phyloP scores from a whole-genome alignment of 2,329 filamentous ascomycete genomes.

The Pseudocercospora musae region DNA sequence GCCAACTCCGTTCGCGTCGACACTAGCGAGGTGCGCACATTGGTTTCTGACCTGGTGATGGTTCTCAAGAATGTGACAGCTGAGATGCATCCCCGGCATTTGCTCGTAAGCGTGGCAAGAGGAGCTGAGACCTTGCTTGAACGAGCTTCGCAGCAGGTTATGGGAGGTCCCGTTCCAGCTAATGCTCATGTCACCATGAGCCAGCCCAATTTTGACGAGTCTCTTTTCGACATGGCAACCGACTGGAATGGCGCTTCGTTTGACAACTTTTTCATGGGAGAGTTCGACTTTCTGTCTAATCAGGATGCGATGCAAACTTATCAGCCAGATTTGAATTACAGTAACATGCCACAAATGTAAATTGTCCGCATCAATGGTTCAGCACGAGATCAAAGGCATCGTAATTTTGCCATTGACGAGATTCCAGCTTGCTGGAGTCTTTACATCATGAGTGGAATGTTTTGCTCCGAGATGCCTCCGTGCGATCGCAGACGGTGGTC shows the following conservation, averaged over 20 bases:
- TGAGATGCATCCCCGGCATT: constrained; percentile 32
- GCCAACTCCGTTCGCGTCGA: constrained; percentile 28
- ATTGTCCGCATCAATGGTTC: constrained; percentile 25
- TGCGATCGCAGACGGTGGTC: constrained; percentile 42
- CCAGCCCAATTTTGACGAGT: constrained; percentile 31
- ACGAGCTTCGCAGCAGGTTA: constrained; percentile 20
- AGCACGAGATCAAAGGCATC: constrained; percentile 41
- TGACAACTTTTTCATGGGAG: constrained; percentile 33
- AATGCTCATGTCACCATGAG: constrained; percentile 31
- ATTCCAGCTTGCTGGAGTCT: constrained; percentile 1
- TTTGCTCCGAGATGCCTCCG: constrained; percentile 42
- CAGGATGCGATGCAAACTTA: constrained; percentile 26
- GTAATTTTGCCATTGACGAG: constrained; percentile 39
- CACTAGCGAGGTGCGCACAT: constrained; percentile 26
- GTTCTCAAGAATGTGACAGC: constrained; percentile 29
- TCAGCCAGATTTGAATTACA: constrained; percentile 26
- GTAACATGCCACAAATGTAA: constrained; percentile 21
- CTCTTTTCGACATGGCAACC: constrained; percentile 27
- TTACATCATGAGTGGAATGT: constrained; percentile 38
- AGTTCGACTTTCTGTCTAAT: constrained; percentile 32
- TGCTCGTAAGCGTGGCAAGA: constrained; percentile 29
- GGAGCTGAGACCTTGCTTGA: constrained; percentile 29
- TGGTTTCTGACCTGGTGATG: constrained; percentile 26
- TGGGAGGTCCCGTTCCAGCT: constrained; percentile 21
- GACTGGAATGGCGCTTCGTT: constrained; percentile 24